Percentiles rank a stretch among this genome's conserved stretches.
phyloP scores from a whole-genome alignment of 306 rosid species.

The Pyrus pyrifolia region DNA sequence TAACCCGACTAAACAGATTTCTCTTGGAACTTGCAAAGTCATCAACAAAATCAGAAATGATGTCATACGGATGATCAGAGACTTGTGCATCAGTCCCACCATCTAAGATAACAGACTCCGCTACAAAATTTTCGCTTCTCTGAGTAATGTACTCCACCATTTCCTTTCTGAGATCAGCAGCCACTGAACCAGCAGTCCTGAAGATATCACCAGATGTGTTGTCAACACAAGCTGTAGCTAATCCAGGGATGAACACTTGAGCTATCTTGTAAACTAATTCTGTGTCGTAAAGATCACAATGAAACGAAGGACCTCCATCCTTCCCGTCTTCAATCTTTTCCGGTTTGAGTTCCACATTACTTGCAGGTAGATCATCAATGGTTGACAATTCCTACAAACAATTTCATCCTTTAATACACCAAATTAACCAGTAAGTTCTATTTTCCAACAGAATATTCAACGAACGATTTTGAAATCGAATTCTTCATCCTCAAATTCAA shows the following conservation, averaged over 20 bases:
- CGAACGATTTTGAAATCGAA: not conserved
- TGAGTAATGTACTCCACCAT: constrained; percentile 55
- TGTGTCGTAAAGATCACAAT: constrained; percentile 58
- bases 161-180: constrained; percentile 67
- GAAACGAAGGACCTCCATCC: constrained; percentile 33
- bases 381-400: constrained; percentile 36
- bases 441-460: not conserved
- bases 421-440: not conserved
- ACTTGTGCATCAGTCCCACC: constrained; percentile 41
- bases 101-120: constrained; percentile 58
- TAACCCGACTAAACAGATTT: constrained; percentile 64
- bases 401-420: not conserved
- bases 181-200: constrained; percentile 59
- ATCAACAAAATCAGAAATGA: constrained; percentile 66
- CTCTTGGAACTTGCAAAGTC: constrained; percentile 58
- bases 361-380: constrained; percentile 43
- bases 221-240: constrained; percentile 74
- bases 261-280: constrained; percentile 69
- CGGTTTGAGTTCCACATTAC: constrained; percentile 38
- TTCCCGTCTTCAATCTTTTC: constrained; percentile 59
- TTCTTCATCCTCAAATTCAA: not conserved
- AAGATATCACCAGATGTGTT: constrained; percentile 66
- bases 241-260: constrained; percentile 64
- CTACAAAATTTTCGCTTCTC: constrained; percentile 68
- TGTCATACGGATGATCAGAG: constrained; percentile 61